Conservation (phyloP, 345 rosid species). For the sweet orange (Citrus sinensis) region DNA sequence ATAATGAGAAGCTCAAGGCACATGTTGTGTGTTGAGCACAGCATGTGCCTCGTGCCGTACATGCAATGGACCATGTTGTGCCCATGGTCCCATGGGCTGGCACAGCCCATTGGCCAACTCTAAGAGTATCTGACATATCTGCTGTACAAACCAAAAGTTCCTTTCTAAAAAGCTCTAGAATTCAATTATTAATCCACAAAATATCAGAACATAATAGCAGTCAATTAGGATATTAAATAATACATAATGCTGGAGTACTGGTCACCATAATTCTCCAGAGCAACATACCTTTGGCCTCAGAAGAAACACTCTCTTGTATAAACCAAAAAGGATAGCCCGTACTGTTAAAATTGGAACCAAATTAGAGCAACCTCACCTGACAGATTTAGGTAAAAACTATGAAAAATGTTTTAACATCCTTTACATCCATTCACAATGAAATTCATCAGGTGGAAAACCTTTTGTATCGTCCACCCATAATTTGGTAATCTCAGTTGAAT, state of each 20-base stretch:
- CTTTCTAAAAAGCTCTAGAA: neutral
- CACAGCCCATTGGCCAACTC: too few species aligned
- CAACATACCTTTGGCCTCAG: conserved; percentile 35
- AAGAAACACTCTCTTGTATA: conserved; percentile 45
- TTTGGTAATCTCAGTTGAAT: conserved; percentile 67
- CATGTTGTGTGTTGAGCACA: too few species aligned
- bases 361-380: neutral
- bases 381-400: neutral
- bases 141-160: neutral
- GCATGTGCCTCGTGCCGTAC: too few species aligned
- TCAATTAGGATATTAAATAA: neutral
- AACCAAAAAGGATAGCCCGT: conserved; percentile 47
- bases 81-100: too few species aligned
- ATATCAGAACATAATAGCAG: neutral
- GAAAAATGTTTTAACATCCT: conserved; percentile 10
- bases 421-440: conserved; percentile 83
- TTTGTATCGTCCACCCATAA: conserved; percentile 96
- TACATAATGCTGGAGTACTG: neutral
- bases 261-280: too few species aligned
- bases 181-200: neutral
- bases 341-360: conserved; percentile 29
- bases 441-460: conserved; percentile 93
- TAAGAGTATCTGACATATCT: neutral
- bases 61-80: too few species aligned
- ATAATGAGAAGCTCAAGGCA: too few species aligned